A percentile compares a stretch with the other conserved stretches of the same genome.
These are phyloP conservation scores for Hebeloma cylindrosporum DNA, from an alignment of 768 basidiomycete species.

Conservation along the genomic window DNA sequence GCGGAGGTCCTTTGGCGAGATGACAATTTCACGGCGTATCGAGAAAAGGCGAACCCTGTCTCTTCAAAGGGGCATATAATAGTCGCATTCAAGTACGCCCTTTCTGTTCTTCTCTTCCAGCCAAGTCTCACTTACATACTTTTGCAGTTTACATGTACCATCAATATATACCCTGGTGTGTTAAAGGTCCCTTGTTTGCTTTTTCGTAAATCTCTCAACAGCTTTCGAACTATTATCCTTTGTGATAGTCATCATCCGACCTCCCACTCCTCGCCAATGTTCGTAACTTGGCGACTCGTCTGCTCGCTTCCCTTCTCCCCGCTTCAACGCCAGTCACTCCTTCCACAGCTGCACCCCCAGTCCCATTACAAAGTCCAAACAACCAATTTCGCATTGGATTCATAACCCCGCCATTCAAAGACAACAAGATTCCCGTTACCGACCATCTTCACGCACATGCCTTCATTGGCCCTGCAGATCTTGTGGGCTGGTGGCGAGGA, in stretches of 20 bases:
- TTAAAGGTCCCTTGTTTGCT: slow-evolving; percentile 19
- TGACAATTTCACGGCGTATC: slow-evolving; percentile 74
- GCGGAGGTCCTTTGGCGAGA: slow-evolving; percentile 74
- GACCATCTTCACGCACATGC: slow-evolving; percentile 81
- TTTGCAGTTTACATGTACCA: slow-evolving; percentile 68
- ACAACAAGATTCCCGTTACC: slow-evolving; percentile 75
- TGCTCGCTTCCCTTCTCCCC: slow-evolving; percentile 50
- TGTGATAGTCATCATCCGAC: slow-evolving; percentile 65
- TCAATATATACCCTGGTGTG: slow-evolving; percentile 73
- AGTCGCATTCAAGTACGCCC: slow-evolving; percentile 71
- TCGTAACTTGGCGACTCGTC: slow-evolving; percentile 54
- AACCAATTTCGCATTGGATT: slow-evolving; percentile 65
- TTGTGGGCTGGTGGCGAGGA: slow-evolving; percentile 71
- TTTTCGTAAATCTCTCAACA: not conserved
- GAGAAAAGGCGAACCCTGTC: slow-evolving; percentile 67
- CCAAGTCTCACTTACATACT: slow-evolving; percentile 7
- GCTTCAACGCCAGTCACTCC: slow-evolving; percentile 37
- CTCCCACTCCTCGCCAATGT: slow-evolving; percentile 68
- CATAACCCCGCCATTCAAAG: slow-evolving; percentile 76
- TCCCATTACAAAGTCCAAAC: slow-evolving; percentile 32
- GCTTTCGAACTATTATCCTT: not conserved
- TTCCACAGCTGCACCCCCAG: slow-evolving; percentile 31
- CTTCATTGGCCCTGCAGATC: slow-evolving; percentile 63
- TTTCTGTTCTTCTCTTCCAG: slow-evolving; percentile 1
- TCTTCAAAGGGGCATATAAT: slow-evolving; percentile 74